Conservation (phyloP, 805 yeast species). For the Saccharomyces cerevisiae region DNA sequence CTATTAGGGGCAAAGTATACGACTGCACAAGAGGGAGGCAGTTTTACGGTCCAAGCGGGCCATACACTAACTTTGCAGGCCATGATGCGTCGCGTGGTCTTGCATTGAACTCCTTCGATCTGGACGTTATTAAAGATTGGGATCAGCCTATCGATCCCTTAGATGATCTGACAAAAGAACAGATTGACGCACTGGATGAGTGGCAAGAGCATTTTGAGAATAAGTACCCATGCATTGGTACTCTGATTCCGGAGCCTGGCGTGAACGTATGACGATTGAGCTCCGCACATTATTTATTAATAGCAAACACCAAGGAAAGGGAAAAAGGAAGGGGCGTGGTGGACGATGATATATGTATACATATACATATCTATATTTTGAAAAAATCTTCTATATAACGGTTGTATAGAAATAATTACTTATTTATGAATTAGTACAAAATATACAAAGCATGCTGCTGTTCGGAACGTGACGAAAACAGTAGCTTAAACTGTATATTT, state of each 20-base stretch:
- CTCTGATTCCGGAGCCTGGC: slow-evolving; percentile 41
- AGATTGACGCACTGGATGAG: slow-evolving; percentile 59
- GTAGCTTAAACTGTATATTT: not conserved
- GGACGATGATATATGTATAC: not conserved
- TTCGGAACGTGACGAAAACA: not conserved
- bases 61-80: slow-evolving; percentile 91
- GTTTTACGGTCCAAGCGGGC: slow-evolving; percentile 94
- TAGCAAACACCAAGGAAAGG: not conserved
- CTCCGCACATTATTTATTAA: not conserved
- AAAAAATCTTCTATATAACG: not conserved
- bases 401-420: not conserved
- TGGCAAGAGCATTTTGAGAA: slow-evolving; percentile 80
- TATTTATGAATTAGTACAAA: not conserved
- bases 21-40: slow-evolving; percentile 74
- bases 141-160: slow-evolving; percentile 74
- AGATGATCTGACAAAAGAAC: slow-evolving; percentile 49
- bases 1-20: slow-evolving; percentile 77
- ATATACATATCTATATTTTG: not conserved
- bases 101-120: slow-evolving; percentile 80
- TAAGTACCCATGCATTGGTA: slow-evolving; percentile 79
- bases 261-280: slow-evolving; percentile 11
- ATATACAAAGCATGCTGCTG: not conserved
- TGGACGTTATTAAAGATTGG: slow-evolving; percentile 52
- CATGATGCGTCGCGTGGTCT: slow-evolving; percentile 91
- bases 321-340: not conserved